A percentile compares a stretch with the other conserved stretches of the same genome.
phyloP scores from a whole-genome alignment of 2,329 filamentous ascomycete species.

The Botrytis tulipae region DNA sequence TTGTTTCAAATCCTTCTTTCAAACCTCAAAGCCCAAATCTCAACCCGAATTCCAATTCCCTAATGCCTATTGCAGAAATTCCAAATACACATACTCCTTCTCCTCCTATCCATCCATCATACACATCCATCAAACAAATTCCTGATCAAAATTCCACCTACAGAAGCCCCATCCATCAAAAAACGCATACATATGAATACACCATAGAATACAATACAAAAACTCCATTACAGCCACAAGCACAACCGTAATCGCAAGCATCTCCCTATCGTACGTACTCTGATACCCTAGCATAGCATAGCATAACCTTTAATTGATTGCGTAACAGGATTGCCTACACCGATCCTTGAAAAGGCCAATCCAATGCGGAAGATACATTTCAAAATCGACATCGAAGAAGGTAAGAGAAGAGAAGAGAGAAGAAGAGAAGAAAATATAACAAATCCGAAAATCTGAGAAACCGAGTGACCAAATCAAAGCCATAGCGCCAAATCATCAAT shows the following conservation, averaged over 20 bases:
- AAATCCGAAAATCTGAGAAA: neutral
- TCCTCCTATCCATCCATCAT: no score
- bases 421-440: neutral
- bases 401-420: neutral
- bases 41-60: no score
- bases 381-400: no score
- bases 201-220: neutral
- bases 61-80: no score
- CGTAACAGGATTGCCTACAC: no score
- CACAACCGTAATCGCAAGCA: neutral
- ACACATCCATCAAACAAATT: no score
- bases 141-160: no score
- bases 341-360: no score
- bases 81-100: no score
- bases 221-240: neutral
- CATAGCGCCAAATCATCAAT: neutral
- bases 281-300: neutral
- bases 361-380: rapidly evolving
- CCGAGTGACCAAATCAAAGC: neutral
- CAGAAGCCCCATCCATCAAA: neutral
- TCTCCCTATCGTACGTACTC: neutral
- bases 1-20: no score
- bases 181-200: neutral
- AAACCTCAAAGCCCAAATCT: no score
- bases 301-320: neutral